phyloP scores from a whole-genome alignment of 441 rosid species.

The Gossypium gossypioides region DNA sequence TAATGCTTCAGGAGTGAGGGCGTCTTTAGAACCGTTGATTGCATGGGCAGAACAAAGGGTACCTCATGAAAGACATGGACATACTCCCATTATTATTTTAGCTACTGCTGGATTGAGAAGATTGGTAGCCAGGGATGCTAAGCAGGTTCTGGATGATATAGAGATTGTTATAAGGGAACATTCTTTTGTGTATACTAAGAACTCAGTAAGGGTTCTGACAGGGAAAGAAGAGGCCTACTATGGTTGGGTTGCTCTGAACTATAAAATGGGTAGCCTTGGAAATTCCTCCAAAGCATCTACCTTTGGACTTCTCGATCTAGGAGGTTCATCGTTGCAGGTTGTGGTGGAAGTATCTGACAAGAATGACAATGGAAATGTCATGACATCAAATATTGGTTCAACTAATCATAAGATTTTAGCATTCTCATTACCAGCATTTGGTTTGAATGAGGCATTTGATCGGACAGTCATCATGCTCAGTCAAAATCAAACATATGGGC shows the following conservation, averaged over 20 bases:
- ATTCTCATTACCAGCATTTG: conserved; percentile 38
- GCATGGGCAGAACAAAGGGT: conserved; percentile 33
- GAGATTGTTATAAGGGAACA: conserved; percentile 33
- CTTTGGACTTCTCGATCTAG: conserved; percentile 53
- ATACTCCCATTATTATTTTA: conserved; percentile 46
- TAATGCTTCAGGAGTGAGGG: conserved; percentile 38
- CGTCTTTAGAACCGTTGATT: conserved; percentile 40
- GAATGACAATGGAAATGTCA: conserved; percentile 20
- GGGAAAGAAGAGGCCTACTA: conserved; percentile 60
- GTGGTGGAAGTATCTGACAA: conserved; percentile 30
- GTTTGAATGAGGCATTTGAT: conserved; percentile 52
- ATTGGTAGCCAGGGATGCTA: conserved; percentile 28
- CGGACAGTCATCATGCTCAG: conserved; percentile 38
- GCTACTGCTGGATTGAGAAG: conserved; percentile 58
- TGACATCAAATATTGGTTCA: conserved; percentile 29
- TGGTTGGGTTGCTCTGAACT: conserved; percentile 57
- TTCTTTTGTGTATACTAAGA: conserved; percentile 27
- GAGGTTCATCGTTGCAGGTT: conserved; percentile 58
- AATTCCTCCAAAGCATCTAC: conserved; percentile 28
- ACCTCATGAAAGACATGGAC: conserved; percentile 30
- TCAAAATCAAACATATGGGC: conserved; percentile 12
- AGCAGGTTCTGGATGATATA: conserved; percentile 34
- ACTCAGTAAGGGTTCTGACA: conserved; percentile 42
- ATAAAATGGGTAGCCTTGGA: conserved; percentile 35
- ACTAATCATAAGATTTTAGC: conserved; percentile 32